Conservation (phyloP, 768 basidiomycete genomes). For the Lactifluus pinguis region DNA sequence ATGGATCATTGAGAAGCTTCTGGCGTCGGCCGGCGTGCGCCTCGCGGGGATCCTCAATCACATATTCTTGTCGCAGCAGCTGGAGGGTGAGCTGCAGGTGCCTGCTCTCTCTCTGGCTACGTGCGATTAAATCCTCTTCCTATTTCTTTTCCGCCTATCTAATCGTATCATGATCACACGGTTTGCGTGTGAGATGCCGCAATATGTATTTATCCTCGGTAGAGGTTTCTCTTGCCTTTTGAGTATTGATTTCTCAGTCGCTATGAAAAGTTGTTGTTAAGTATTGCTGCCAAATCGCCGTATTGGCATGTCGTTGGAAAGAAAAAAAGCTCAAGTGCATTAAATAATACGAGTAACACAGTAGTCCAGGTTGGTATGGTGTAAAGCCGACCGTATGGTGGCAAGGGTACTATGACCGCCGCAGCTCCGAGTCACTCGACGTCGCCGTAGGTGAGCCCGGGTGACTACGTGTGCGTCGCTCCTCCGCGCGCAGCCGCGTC, state of each 20-base stretch:
- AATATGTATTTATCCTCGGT: not conserved
- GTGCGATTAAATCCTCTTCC: not conserved
- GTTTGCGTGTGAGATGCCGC: not conserved
- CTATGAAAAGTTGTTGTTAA: too few species aligned
- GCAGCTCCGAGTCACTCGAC: not conserved
- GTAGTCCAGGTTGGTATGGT: not conserved
- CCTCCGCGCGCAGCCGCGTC: slow-evolving; percentile 35
- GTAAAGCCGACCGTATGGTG: not conserved
- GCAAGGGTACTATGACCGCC: slow-evolving; percentile 4
- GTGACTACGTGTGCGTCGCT: slow-evolving; percentile 11
- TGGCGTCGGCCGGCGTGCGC: slow-evolving; percentile 77
- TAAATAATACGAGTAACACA: slow-evolving; percentile 6
- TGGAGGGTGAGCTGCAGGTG: not conserved
- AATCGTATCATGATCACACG: not conserved
- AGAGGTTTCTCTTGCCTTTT: not conserved
- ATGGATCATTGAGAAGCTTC: slow-evolving; percentile 70
- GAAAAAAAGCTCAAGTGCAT: not conserved
- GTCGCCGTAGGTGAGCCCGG: slow-evolving; percentile 4
- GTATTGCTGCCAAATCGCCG: too few species aligned
- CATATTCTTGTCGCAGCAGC: slow-evolving; percentile 37
- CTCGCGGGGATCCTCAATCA: slow-evolving; percentile 79
- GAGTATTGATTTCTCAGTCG: not conserved
- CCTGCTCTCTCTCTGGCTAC: too few species aligned
- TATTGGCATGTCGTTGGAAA: too few species aligned
- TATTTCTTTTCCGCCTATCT: not conserved